Conservation (phyloP, 208 protist genomes). For the Leishmania major region DNA sequence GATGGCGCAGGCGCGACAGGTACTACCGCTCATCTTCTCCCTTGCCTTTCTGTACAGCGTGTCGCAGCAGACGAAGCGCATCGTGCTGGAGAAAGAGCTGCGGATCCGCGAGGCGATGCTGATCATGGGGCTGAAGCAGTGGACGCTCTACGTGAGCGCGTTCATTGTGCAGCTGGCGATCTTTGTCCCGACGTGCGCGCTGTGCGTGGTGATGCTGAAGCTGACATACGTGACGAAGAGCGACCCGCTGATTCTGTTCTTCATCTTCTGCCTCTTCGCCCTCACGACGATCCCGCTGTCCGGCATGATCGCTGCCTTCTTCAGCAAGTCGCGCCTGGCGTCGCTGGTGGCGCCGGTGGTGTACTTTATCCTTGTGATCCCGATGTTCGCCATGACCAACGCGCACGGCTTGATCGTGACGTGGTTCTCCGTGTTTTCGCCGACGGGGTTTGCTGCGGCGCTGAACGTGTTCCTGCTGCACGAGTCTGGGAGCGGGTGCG, state of each 20-base stretch:
- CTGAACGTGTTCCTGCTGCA: constrained; percentile 40
- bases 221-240: constrained; percentile 50
- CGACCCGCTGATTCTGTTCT: constrained; percentile 52
- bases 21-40: constrained; percentile 55
- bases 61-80: constrained; percentile 46
- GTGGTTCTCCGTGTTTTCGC: constrained; percentile 43
- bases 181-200: constrained; percentile 51
- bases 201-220: constrained; percentile 46
- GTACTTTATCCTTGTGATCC: constrained; percentile 64
- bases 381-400: constrained; percentile 49
- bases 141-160: constrained; percentile 48
- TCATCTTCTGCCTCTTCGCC: constrained; percentile 64
- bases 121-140: constrained; percentile 76
- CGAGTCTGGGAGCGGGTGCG: constrained; percentile 40
- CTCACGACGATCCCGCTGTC: constrained; percentile 61
- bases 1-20: constrained; percentile 18
- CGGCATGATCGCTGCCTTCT: constrained; percentile 57
- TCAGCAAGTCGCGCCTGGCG: constrained; percentile 68
- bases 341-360: constrained; percentile 67
- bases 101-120: constrained; percentile 73
- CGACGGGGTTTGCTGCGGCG: constrained; percentile 41
- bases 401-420: constrained; percentile 21
- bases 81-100: constrained; percentile 77
- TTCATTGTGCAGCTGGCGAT: constrained; percentile 39
- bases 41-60: constrained; percentile 71